phyloP scores from a whole-genome alignment of 257 asterid genomes.

The Solanum sejunctum region DNA sequence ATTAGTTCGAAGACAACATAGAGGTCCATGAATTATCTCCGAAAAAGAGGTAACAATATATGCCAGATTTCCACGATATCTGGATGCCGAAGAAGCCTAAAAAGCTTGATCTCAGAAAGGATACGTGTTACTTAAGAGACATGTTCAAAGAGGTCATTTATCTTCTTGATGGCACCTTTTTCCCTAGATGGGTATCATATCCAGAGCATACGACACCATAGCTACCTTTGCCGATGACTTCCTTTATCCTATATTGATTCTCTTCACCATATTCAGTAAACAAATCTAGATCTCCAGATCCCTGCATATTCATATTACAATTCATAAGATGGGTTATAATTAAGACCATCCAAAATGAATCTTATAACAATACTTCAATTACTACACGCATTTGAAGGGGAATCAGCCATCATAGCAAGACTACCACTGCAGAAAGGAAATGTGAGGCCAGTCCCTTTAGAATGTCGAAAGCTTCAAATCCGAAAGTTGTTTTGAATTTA shows the following conservation, averaged over 20 bases:
- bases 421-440: no score
- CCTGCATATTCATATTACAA: slow-evolving; percentile 30
- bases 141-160: slow-evolving; percentile 86
- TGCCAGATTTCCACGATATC: slow-evolving; percentile 92
- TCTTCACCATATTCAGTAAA: slow-evolving; percentile 98
- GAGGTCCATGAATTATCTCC: slow-evolving; percentile 87
- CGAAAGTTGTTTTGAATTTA: no score
- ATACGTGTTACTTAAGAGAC: slow-evolving; percentile 94
- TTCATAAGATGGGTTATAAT: neutral
- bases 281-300: slow-evolving; percentile 64
- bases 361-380: neutral
- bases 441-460: no score
- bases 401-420: no score
- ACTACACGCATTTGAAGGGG: neutral
- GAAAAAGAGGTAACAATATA: slow-evolving; percentile 84
- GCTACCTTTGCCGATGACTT: slow-evolving; percentile 96
- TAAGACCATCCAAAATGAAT: neutral
- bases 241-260: slow-evolving; percentile 80
- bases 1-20: slow-evolving; percentile 18
- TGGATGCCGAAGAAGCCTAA: slow-evolving; percentile 91
- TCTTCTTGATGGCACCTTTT: slow-evolving; percentile 88
- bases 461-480: no score
- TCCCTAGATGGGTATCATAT: slow-evolving; percentile 73
- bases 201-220: slow-evolving; percentile 80
- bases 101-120: slow-evolving; percentile 92